A percentile compares a stretch with the other conserved stretches of the same genome.
These are phyloP conservation scores for Neurospora tetrasperma DNA, from an alignment of 495 filamentous ascomycete genomes.

Conservation along the genomic window DNA sequence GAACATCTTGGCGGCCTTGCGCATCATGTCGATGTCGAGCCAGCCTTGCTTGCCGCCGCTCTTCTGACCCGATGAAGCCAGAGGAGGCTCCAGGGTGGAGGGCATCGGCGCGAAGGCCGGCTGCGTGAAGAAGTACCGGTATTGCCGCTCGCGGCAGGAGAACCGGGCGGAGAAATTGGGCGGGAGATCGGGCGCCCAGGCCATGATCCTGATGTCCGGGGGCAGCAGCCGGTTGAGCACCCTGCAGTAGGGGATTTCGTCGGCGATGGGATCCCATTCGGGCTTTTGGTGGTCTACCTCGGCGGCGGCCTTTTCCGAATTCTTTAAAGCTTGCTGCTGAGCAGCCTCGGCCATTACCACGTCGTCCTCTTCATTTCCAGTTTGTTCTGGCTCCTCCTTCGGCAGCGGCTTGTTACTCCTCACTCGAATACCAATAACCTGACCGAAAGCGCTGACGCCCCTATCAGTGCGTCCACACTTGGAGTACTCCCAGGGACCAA, in stretches of 20 bases:
- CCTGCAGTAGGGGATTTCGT: conserved; percentile 74
- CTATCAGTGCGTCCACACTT: conserved; percentile 91
- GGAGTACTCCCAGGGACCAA: conserved; percentile 74
- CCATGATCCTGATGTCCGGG: conserved; percentile 76
- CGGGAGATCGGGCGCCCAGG: conserved; percentile 82
- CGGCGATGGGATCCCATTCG: conserved; percentile 60
- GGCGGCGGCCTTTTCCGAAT: background rate
- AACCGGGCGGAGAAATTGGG: conserved; percentile 82
- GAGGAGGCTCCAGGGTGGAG: conserved; percentile 15
- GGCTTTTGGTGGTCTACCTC: conserved; percentile 10
- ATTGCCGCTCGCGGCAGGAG: conserved; percentile 77
- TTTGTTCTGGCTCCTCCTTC: conserved; percentile 8
- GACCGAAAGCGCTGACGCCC: conserved; percentile 93
- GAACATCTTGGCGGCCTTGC: conserved; percentile 62
- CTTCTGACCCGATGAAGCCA: conserved; percentile 8
- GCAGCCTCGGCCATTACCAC: background rate
- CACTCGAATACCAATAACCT: conserved; percentile 76
- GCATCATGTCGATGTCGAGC: conserved; percentile 82
- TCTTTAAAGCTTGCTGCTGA: background rate
- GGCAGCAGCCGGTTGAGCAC: conserved; percentile 82
- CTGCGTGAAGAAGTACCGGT: conserved; percentile 95
- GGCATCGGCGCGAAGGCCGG: conserved; percentile 65
- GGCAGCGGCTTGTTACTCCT: conserved; percentile 60
- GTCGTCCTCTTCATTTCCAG: background rate
- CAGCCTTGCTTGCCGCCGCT: conserved; percentile 29